Evolutionary conservation across 164 flowering plant genomes (phyloP).

Genomic region (Annona cherimola): DNA sequence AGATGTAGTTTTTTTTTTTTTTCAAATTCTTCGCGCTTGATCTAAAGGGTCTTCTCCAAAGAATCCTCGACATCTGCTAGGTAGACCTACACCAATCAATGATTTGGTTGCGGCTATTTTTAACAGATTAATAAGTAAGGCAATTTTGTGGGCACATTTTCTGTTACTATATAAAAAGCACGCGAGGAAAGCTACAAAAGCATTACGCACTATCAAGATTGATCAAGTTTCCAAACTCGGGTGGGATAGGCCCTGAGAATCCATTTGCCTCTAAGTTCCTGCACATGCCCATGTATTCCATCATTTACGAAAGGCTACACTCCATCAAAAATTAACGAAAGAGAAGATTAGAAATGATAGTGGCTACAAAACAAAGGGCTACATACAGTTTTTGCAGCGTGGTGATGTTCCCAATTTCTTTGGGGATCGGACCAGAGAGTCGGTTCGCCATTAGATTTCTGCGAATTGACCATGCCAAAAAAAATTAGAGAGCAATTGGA

Average conservation of each 20-base stretch:
- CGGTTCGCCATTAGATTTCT: constrained; percentile 45
- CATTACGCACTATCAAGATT: constrained; percentile 24
- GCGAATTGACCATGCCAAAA: constrained; percentile 15
- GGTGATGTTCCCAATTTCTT: constrained; percentile 27
- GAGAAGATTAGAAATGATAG: background rate
- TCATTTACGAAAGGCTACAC: background rate
- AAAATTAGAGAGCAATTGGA: too few relatives aligned
- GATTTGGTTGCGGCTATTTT: background rate
- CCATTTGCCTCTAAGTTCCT: constrained; percentile 31
- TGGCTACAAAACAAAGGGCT: background rate
- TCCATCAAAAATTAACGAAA: background rate
- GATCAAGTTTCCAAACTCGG: constrained; percentile 30
- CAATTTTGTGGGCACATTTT: too few relatives aligned
- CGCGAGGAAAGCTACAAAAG: background rate
- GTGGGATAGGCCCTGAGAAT: constrained; percentile 30
- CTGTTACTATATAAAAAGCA: background rate
- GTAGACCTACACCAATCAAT: background rate
- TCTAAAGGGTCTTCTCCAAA: background rate
- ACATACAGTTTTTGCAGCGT: constrained; percentile 41
- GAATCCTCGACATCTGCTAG: background rate
- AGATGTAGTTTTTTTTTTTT: too few relatives aligned
- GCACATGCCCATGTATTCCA: background rate
- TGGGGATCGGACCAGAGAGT: constrained; percentile 21
- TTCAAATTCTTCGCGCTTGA: background rate
- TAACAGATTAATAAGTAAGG: background rate